A percentile compares a stretch with the other conserved stretches of the same genome.
Evolutionary conservation across 257 asterid species (phyloP).

Genomic region (Scutellaria baicalensis): DNA sequence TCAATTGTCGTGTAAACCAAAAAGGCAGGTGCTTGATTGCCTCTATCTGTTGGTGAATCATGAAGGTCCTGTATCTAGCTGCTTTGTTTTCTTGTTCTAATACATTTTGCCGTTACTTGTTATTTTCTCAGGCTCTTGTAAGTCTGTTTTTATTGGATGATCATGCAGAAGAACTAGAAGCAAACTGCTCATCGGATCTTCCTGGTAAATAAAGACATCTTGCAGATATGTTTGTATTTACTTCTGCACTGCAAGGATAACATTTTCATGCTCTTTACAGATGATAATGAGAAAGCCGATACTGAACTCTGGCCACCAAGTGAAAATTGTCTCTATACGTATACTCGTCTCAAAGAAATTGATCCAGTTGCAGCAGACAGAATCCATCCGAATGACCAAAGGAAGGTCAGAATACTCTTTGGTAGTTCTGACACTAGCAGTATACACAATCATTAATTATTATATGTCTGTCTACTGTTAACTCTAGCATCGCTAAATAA

Average conservation of each 20-base stretch:
- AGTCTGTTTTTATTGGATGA: slow-evolving; percentile 78
- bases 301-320: slow-evolving; percentile 24
- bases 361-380: slow-evolving; percentile 86
- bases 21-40: not conserved
- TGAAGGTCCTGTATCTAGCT: not conserved
- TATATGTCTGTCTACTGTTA: not conserved
- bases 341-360: slow-evolving; percentile 50
- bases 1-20: not conserved
- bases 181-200: slow-evolving; percentile 30
- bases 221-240: not conserved
- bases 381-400: slow-evolving; percentile 83
- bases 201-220: slow-evolving; percentile 34
- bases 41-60: not conserved
- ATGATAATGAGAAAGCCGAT: slow-evolving; percentile 33
- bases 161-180: slow-evolving; percentile 44
- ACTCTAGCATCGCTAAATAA: not conserved
- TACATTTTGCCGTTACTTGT: not conserved
- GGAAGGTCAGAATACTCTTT: slow-evolving; percentile 53
- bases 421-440: not conserved
- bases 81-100: not conserved
- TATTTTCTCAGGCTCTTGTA: slow-evolving; percentile 67
- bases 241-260: not conserved
- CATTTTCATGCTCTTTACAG: slow-evolving; percentile 25
- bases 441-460: not conserved
- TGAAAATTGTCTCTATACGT: slow-evolving; percentile 31